Evolutionary conservation across 768 basidiomycete species (phyloP), one percentile per base, ranked within the genome.

Genomic region (Phylloporus rhodoxanthus): DNA sequence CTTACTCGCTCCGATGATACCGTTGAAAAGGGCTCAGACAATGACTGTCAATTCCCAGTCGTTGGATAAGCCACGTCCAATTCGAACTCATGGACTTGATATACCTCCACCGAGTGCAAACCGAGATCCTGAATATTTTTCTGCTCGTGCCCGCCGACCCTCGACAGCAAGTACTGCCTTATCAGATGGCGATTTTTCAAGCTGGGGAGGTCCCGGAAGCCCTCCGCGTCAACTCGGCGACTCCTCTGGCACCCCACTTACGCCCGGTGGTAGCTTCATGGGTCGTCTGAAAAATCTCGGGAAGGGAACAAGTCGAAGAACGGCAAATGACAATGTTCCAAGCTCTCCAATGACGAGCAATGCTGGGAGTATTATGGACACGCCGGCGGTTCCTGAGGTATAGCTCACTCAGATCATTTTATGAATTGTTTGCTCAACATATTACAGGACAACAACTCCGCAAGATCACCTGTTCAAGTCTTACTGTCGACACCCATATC

Each of bases 271-370:
- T 21, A 78, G 86, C 2, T 67, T 93, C 47, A 93, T 94, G 78
- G 87, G 90, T 1, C 78, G 86, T 53, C 67, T 93, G 51, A 88
- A 84, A 65, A 83, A 71, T 46, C 79, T 93, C 53, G 85, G 85
- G 8, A 87, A 84, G 66, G 76, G 71, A 45, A 66, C 75, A 42
- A 73, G 70, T 55, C 67, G 71, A 56, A 69, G 44, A 38, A 28
- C 48, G 8, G 17, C 37, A 4, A 62, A 47, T 2, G 66, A 67
- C 25, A 15, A 30, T n/a, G 25, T 45, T 19, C 62, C 60, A 15
- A 64, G 55, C 29, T 66, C 68, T 37, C 61, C 68, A 13, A 50
- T 59, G 23, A 47, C 48, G 28, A 55, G 10, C 39, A 54, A 38
- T 45, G 30, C 43, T 32, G 57, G 54, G 6, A 55, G 46, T 38